Conservation (phyloP, 805 yeast species). For the Lachancea kluyveri region DNA sequence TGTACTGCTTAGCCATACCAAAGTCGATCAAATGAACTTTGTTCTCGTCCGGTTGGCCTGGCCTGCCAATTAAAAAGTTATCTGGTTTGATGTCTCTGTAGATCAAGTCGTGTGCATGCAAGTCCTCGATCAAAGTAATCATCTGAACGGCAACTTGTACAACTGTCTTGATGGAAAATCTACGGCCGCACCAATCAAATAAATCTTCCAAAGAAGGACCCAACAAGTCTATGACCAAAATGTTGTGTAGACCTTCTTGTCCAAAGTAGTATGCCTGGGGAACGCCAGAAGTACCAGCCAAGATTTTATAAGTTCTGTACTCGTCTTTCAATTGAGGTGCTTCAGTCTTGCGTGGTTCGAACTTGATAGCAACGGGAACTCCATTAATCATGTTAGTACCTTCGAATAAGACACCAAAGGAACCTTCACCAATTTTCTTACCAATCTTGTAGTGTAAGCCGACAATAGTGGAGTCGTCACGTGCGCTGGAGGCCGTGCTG, state of each 20-base stretch:
- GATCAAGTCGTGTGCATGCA: conserved; percentile 85
- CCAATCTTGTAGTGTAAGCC: conserved; percentile 97
- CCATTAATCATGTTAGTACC: conserved; percentile 90
- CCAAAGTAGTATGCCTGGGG: conserved; percentile 98
- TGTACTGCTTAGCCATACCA: conserved; percentile 97
- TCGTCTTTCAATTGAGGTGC: conserved; percentile 98
- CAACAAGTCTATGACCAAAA: conserved; percentile 84
- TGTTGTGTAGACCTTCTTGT: conserved; percentile 95
- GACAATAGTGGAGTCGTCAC: conserved; percentile 40
- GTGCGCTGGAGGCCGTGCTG: conserved; percentile 11
- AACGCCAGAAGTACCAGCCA: conserved; percentile 76
- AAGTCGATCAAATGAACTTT: conserved; percentile 87
- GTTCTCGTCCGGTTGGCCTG: conserved; percentile 77
- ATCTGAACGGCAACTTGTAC: conserved; percentile 93
- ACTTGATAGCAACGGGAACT: conserved; percentile 91
- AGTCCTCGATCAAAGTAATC: conserved; percentile 78
- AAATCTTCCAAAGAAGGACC: conserved; percentile 96
- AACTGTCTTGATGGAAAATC: conserved; percentile 81
- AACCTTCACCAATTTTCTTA: conserved; percentile 96
- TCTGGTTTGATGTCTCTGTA: conserved; percentile 98
- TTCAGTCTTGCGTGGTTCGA: conserved; percentile 93
- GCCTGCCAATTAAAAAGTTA: conserved; percentile 89
- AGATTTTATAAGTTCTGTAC: conserved; percentile 86
- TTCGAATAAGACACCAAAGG: conserved; percentile 95
- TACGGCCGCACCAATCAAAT: conserved; percentile 97